phyloP scores from a whole-genome alignment of 495 filamentous ascomycete genomes.

The Ramalina peruviana region DNA sequence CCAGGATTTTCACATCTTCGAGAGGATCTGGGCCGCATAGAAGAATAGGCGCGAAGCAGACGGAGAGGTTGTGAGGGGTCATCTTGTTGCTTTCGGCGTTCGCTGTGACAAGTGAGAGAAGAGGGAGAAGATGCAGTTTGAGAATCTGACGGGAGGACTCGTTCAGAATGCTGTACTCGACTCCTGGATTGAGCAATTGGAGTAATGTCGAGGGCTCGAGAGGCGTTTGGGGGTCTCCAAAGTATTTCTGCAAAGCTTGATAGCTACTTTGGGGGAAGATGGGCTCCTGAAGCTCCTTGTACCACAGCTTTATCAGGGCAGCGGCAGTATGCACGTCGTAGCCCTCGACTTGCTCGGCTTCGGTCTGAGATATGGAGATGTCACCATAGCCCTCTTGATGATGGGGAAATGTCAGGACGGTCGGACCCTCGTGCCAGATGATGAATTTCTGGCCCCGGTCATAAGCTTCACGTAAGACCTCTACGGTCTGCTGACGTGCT shows the following conservation, averaged over 20 bases:
- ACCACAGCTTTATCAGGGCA: slow-evolving; percentile 40
- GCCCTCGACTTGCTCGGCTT: slow-evolving; percentile 31
- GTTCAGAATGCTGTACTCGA: slow-evolving; percentile 25
- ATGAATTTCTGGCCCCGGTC: slow-evolving; percentile 39
- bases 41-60: slow-evolving; percentile 32
- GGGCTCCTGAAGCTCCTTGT: slow-evolving; percentile 36
- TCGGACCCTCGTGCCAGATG: slow-evolving; percentile 30
- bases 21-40: slow-evolving; percentile 14
- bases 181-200: slow-evolving; percentile 21
- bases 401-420: slow-evolving; percentile 15
- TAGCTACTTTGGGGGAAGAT: slow-evolving; percentile 34
- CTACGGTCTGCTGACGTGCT: slow-evolving; percentile 30
- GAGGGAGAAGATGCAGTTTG: slow-evolving; percentile 35
- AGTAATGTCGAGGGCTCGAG: slow-evolving; percentile 13
- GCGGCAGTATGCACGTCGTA: slow-evolving; percentile 38
- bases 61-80: slow-evolving; percentile 34
- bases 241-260: slow-evolving; percentile 21
- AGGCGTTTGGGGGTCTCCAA: slow-evolving; percentile 11
- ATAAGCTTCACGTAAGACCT: slow-evolving; percentile 37
- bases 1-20: slow-evolving; percentile 21
- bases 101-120: slow-evolving; percentile 30
- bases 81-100: slow-evolving; percentile 35
- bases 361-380: slow-evolving; percentile 15
- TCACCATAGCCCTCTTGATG: slow-evolving; percentile 17
- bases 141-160: slow-evolving; percentile 30